Evolutionary conservation across 2,329 filamentous ascomycete species (phyloP).

Genomic region (Talaromyces islandicus): DNA sequence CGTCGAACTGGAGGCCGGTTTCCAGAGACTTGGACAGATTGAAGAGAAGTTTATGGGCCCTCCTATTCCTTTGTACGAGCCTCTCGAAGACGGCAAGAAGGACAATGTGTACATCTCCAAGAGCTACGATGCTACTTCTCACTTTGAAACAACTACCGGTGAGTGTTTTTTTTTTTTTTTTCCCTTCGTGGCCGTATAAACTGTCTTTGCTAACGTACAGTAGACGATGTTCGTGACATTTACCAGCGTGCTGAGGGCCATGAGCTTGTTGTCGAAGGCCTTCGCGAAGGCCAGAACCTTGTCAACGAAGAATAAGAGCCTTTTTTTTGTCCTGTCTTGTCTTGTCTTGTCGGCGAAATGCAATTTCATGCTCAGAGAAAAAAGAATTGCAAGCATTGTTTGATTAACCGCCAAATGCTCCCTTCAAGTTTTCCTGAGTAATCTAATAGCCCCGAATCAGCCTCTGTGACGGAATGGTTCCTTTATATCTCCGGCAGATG

Average conservation of each 20-base stretch:
- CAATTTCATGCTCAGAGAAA: not conserved
- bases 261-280: constrained; percentile 76
- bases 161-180: too few relatives aligned
- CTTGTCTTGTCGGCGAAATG: not conserved
- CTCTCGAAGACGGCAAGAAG: constrained; percentile 69
- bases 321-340: constrained; percentile 4
- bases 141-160: constrained; percentile 86
- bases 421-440: not conserved
- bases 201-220: constrained; percentile 10
- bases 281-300: constrained; percentile 68
- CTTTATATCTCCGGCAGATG: not conserved
- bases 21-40: constrained; percentile 85
- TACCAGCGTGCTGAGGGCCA: constrained; percentile 77
- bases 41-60: constrained; percentile 96
- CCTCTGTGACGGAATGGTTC: not conserved
- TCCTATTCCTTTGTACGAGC: constrained; percentile 91
- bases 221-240: constrained; percentile 89
- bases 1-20: constrained; percentile 84
- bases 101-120: constrained; percentile 97
- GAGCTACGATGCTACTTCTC: constrained; percentile 95
- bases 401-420: not conserved
- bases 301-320: constrained; percentile 60
- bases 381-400: not conserved
- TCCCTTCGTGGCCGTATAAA: not conserved
- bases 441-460: not conserved